These are phyloP conservation scores for Aspergillus sparsus DNA, from an alignment of 495 filamentous ascomycete species.

Conservation along the genomic window DNA sequence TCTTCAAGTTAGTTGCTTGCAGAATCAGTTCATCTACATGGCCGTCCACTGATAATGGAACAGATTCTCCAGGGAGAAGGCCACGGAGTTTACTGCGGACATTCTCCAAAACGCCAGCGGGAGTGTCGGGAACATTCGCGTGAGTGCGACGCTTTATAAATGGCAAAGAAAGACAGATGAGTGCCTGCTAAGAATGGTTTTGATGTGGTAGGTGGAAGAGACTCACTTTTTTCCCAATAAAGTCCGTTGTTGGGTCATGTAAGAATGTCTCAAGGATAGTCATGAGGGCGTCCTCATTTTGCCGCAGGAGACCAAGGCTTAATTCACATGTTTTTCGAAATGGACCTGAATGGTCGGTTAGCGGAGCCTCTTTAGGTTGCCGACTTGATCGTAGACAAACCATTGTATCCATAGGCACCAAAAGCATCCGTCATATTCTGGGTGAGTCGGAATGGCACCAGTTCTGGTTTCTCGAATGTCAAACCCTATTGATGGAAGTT, in stretches of 20 bases:
- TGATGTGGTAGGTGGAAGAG: background rate
- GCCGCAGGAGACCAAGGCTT: constrained; percentile 76
- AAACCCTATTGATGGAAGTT: constrained; percentile 56
- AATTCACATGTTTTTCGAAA: constrained; percentile 91
- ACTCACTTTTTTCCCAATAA: constrained; percentile 71
- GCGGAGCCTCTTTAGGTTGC: background rate
- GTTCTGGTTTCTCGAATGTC: constrained; percentile 91
- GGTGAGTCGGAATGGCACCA: constrained; percentile 96
- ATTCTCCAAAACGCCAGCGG: constrained; percentile 84
- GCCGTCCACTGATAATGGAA: constrained; percentile 90
- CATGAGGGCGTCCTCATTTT: constrained; percentile 94
- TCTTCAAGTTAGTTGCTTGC: constrained; percentile 74
- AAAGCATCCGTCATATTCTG: constrained; percentile 98
- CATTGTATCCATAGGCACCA: constrained; percentile 87
- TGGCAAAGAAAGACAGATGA: constrained; percentile 14
- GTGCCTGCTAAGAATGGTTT: background rate
- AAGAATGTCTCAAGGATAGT: constrained; percentile 95
- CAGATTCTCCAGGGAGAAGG: constrained; percentile 77
- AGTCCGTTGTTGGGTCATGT: constrained; percentile 93
- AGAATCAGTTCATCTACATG: constrained; percentile 91
- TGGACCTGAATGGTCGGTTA: constrained; percentile 55
- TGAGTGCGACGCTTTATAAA: constrained; percentile 55
- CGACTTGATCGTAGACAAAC: constrained; percentile 23
- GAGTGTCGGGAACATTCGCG: constrained; percentile 73
- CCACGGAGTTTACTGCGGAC: constrained; percentile 86